Base-by-base conservation (phyloP, 345 rosid genomes). In the Psidium friedrichsthalianum region DNA sequence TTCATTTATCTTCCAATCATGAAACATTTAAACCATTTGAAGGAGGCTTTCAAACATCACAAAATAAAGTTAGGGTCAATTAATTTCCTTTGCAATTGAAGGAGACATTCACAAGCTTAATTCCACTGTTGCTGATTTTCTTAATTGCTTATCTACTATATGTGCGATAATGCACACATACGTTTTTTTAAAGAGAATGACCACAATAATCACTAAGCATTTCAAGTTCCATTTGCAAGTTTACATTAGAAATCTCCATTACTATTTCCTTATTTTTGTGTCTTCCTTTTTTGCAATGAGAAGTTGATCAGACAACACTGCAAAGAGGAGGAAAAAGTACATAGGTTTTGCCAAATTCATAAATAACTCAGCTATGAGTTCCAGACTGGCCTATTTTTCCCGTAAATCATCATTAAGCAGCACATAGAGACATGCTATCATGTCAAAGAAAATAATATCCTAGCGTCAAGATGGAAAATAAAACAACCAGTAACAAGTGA, bases 381-480 rank as follows among this genome's bases (percentile, higher is more conserved):
- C 47, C 7, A 1, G 25, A 69, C 21, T 32, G 47, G 47, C 47
- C 25, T 69, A 8, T 36, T 69, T 69, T 69, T 69, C 47, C 47
- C 18, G 78, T 32, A 69, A 36, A 69, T 69, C 80, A 69, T 69
- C 10, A 36, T 69, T 36, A 44, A 9, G 80, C 80, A 69, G 80
- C 25, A 18, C 24, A 69, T 69, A 18, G 47, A 40, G 80, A 36
- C 13, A 21, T 21, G 14, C 47, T 69, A 1, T 69, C 78, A 69
- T 36, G 58, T 24, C 14, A 56, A 76, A 76, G 83, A 49, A 29
- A 56, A 85, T 56, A 86, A 89, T 84, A 92, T 85, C 97, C 96
- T 82, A 91, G 83, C 82, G 93, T 84, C 86, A 93, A 86, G 86
- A 90, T 8, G 14, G 76, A 89, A 83, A 93, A 80, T 14, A 93